These are phyloP conservation scores for Suillus ampliporus DNA, from an alignment of 768 basidiomycete species.

Conservation along the genomic window DNA sequence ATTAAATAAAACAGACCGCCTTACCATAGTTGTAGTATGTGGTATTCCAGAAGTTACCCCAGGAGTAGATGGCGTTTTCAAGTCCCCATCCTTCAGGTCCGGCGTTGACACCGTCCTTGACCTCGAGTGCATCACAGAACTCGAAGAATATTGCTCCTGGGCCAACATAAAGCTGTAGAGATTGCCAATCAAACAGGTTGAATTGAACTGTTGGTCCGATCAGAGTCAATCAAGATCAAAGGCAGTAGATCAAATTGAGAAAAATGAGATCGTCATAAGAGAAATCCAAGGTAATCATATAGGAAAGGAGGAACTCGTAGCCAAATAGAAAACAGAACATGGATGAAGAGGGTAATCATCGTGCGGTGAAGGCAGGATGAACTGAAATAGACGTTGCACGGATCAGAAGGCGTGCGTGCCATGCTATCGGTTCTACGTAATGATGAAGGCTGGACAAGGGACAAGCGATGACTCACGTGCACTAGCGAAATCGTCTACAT, in stretches of 20 bases:
- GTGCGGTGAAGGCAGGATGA: no score
- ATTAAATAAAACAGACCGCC: constrained; percentile 26
- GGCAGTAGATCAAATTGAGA: no score
- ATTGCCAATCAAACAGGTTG: constrained; percentile 72
- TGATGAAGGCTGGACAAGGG: neutral
- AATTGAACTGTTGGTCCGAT: constrained; percentile 43
- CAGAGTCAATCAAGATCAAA: no score
- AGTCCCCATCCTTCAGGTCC: constrained; percentile 62
- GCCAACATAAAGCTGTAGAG: constrained; percentile 55
- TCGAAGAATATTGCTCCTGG: constrained; percentile 40
- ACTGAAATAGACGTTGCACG: no score
- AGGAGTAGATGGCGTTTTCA: constrained; percentile 60
- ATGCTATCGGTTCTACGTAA: no score
- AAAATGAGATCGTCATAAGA: no score
- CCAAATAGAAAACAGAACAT: no score
- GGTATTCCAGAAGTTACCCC: constrained; percentile 62
- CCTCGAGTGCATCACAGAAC: constrained; percentile 47
- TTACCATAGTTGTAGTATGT: constrained; percentile 53
- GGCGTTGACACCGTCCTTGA: constrained; percentile 47
- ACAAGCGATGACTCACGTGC: constrained; percentile 44
- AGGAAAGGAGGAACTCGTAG: constrained; percentile 19
- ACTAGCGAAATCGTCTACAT: constrained; percentile 71
- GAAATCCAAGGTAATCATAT: no score
- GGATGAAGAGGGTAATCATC: no score
- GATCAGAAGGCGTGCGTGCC: no score